phyloP scores from a whole-genome alignment of 805 yeast genomes.

The Crinitomyces ghanaensis region DNA sequence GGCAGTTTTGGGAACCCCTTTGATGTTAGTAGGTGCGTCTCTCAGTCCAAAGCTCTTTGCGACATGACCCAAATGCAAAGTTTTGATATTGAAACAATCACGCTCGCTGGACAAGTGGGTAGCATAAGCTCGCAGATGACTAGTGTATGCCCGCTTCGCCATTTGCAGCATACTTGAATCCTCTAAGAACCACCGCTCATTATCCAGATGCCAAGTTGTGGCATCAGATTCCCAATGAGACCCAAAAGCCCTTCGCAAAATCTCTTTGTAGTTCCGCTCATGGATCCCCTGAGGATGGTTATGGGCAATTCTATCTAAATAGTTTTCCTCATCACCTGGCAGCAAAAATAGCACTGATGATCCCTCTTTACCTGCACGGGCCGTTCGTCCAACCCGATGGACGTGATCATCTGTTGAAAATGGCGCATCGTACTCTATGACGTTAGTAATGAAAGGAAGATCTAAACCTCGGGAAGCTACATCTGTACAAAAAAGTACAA shows the following conservation, averaged over 20 bases:
- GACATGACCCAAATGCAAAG: conserved; percentile 86
- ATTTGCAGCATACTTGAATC: conserved; percentile 45
- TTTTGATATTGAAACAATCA: conserved; percentile 66
- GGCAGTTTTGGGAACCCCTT: conserved; percentile 34
- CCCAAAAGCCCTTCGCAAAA: conserved; percentile 27
- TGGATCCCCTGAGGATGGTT: conserved; percentile 48
- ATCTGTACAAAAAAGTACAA: conserved; percentile 85
- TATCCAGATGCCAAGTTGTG: conserved; percentile 87
- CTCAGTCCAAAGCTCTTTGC: conserved; percentile 92
- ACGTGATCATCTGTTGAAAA: conserved; percentile 88
- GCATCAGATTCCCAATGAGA: conserved; percentile 82
- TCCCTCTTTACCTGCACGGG: conserved; percentile 90
- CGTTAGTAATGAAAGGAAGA: conserved; percentile 73
- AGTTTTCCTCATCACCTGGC: conserved; percentile 86
- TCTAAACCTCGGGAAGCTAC: conserved; percentile 97
- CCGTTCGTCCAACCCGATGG: conserved; percentile 95
- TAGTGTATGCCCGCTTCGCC: conserved; percentile 73
- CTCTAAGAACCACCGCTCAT: conserved; percentile 80
- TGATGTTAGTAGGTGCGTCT: conserved; percentile 82
- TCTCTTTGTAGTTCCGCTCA: conserved; percentile 32
- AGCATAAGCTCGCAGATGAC: conserved; percentile 91
- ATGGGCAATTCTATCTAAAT: conserved; percentile 48
- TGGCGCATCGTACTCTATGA: conserved; percentile 92
- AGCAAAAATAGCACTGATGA: conserved; percentile 63
- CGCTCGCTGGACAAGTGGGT: conserved; percentile 82